Conservation (phyloP, 2,329 filamentous ascomycete species). For the Alternaria viburni region DNA sequence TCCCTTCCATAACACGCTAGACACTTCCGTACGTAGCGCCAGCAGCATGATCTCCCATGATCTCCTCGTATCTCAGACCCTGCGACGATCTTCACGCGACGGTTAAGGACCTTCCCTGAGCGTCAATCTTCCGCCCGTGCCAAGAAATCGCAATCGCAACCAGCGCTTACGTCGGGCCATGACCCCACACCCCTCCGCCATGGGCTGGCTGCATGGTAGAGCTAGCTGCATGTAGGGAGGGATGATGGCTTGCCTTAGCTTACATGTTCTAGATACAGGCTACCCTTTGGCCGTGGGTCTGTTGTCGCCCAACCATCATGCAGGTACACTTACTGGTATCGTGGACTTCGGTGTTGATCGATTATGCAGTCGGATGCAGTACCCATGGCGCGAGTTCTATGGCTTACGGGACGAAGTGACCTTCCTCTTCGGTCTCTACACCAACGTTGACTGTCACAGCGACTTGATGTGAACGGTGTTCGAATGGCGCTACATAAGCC, state of each 20-base stretch:
- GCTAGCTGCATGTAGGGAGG: neutral
- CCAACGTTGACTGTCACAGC: neutral
- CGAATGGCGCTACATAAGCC: neutral
- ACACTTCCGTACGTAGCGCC: neutral
- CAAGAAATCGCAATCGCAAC: conserved; percentile 7
- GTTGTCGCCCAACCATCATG: neutral
- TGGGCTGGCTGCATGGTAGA: conserved; percentile 1
- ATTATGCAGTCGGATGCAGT: neutral
- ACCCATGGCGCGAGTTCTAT: neutral
- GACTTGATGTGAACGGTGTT: neutral
- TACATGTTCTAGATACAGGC: neutral
- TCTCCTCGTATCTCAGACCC: conserved; percentile 13
- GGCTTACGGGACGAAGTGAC: neutral
- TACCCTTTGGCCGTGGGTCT: neutral
- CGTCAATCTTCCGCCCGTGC: conserved; percentile 9
- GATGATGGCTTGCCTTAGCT: neutral
- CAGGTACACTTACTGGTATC: conserved; percentile 1
- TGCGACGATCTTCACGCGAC: conserved; percentile 6
- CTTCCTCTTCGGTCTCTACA: conserved; percentile 1
- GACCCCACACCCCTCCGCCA: neutral
- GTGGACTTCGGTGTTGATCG: neutral
- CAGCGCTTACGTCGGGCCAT: conserved; percentile 9
- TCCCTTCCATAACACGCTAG: neutral
- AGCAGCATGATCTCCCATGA: conserved; percentile 8
- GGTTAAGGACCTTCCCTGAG: conserved; percentile 11